Evolutionary conservation across 192 early-diverging fungal genomes (phyloP).

Genomic region (Obelidium mucronatum): DNA sequence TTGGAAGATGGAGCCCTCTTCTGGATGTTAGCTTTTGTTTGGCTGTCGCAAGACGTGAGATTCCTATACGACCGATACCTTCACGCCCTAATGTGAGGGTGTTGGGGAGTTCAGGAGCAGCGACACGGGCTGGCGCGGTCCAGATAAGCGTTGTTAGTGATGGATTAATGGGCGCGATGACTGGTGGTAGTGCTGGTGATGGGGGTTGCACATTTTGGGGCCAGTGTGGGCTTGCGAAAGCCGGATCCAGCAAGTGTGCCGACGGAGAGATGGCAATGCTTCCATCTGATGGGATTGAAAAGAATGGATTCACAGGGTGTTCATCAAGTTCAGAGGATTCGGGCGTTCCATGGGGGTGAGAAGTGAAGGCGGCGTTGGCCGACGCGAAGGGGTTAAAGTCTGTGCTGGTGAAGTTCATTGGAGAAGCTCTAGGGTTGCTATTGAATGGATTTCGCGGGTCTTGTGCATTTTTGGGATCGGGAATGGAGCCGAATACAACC

Average conservation of each 20-base stretch:
- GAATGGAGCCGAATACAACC: slow-evolving; percentile 34
- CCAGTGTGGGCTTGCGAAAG: neutral
- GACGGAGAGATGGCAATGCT: slow-evolving; percentile 5
- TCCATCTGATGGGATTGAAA: slow-evolving; percentile 15
- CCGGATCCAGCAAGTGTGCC: neutral
- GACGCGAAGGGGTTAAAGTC: slow-evolving; percentile 30
- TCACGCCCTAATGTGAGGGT: slow-evolving; percentile 35
- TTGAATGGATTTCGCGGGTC: slow-evolving; percentile 34
- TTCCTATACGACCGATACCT: slow-evolving; percentile 34
- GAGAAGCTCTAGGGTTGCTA: slow-evolving; percentile 5
- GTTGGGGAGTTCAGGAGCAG: slow-evolving; percentile 31
- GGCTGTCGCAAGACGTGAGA: slow-evolving; percentile 33
- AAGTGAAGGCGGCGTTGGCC: slow-evolving; percentile 16
- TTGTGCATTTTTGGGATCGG: slow-evolving; percentile 23
- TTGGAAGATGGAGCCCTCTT: neutral
- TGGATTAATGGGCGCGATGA: neutral
- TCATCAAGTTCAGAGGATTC: neutral
- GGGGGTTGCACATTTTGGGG: neutral
- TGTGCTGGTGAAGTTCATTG: slow-evolving; percentile 28
- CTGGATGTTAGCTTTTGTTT: slow-evolving; percentile 7
- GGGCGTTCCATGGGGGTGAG: neutral
- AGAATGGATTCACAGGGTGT: slow-evolving; percentile 27
- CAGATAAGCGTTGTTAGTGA: slow-evolving; percentile 30
- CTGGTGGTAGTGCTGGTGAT: neutral
- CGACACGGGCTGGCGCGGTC: slow-evolving; percentile 30